Evolutionary conservation across 306 rosid species (phyloP).

Genomic region (Castanospermum australe): DNA sequence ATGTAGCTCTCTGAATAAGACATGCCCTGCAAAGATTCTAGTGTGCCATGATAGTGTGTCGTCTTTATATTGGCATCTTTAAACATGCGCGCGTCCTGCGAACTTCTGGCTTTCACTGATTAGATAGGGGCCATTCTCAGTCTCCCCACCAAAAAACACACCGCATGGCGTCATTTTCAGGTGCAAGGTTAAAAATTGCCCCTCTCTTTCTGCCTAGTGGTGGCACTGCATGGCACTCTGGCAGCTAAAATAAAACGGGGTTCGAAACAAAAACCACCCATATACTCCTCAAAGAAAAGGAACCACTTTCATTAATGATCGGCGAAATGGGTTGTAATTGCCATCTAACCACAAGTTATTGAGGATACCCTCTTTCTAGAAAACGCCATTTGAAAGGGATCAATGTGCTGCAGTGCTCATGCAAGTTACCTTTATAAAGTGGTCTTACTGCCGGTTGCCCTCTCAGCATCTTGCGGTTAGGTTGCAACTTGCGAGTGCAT

Average conservation of each 20-base stretch:
- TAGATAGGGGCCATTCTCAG: not conserved
- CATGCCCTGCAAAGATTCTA: not conserved
- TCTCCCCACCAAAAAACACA: not conserved
- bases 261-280: not conserved
- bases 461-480: conserved; percentile 30
- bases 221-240: not conserved
- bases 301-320: not conserved
- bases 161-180: not conserved
- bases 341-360: not conserved
- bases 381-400: conserved; percentile 19
- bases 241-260: not conserved
- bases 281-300: not conserved
- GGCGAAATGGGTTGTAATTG: not conserved
- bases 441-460: too few relatives aligned
- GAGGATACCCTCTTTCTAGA: not conserved
- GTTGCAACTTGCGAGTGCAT: conserved; percentile 38
- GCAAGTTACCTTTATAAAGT: conserved; percentile 12
- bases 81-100: not conserved
- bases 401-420: not conserved
- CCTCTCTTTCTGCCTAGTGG: not conserved
- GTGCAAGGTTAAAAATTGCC: not conserved
- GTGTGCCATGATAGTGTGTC: not conserved
- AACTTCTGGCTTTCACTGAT: not conserved
- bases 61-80: not conserved
- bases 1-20: not conserved